Conservation (phyloP, 345 rosid genomes). For the Hirschfeldia incana region DNA sequence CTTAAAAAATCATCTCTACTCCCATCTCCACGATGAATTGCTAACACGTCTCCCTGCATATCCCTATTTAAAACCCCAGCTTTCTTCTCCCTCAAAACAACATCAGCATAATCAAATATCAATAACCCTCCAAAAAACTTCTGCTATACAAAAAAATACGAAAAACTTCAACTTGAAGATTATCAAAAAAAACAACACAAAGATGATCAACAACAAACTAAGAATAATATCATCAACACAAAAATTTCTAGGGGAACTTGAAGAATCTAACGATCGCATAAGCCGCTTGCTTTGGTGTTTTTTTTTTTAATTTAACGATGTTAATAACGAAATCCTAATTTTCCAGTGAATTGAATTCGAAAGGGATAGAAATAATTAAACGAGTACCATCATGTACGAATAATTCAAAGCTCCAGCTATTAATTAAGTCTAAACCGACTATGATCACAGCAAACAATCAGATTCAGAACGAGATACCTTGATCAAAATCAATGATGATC, state of each 20-base stretch:
- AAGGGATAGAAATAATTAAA: not conserved
- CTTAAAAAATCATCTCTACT: conserved; percentile 19
- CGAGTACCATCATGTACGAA: not conserved
- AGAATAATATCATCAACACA: too few species aligned
- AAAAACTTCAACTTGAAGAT: too few species aligned
- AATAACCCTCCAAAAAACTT: too few species aligned
- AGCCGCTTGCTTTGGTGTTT: not conserved
- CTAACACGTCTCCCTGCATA: conserved; percentile 40
- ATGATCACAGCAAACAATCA: conserved; percentile 3
- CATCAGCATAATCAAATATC: conserved; percentile 19
- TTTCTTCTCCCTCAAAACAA: conserved; percentile 7
- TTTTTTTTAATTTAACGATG: too few species aligned
- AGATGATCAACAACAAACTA: not conserved
- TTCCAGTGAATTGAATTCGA: not conserved
- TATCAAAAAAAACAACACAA: not conserved
- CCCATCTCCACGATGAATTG: conserved; percentile 30
- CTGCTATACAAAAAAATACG: too few species aligned
- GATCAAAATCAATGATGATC: conserved; percentile 28
- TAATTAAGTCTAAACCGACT: conserved; percentile 2
- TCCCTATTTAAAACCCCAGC: conserved; percentile 7
- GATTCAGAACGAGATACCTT: conserved; percentile 21
- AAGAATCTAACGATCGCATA: conserved; percentile 3
- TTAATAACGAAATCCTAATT: too few species aligned
- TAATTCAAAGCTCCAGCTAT: not conserved
- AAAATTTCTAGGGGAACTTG: not conserved